Evolutionary conservation across 2,329 filamentous ascomycete species (phyloP), one percentile per base, ranked within the genome.

Genomic region (Colletotrichum caudatum): DNA sequence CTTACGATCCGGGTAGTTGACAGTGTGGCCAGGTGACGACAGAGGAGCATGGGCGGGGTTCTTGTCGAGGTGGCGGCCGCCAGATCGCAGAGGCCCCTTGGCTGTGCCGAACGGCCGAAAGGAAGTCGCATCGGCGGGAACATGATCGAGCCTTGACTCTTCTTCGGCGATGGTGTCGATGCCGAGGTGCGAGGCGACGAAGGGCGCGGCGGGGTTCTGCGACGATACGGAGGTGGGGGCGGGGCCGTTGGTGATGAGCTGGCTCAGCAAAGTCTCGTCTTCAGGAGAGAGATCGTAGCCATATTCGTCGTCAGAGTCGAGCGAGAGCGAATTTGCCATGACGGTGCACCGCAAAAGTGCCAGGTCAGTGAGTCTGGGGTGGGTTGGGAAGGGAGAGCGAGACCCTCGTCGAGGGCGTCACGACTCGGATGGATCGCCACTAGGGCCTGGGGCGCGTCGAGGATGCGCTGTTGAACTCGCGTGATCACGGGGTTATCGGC

Each of bases 1-100:
- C 86, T 77, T 80, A 91, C 89, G 79, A 82, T 88, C 84, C 77
- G 88, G 84, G 80, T 88, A 88, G 74, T 73, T 72, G 78, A 86
- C 75, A 70, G 78, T 72, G 64, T 76, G 64, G 54, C 73, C 50
- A 54, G 74, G 68, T 14, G 72, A 39, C 63, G 72, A 53, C 33
- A 75, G 69, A 5, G 76, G 41, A 8, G 70, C 57, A 35, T 71
- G 66, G 62, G 16, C 39, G 46, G 14, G 44, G 48, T 66, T 59
- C 73, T 74, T 76, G 41, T 53, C 62, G 23, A 29, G 29, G 29
- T 58, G 61, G 33, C 44, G 46, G 11, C 23, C 48, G 8, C 41
- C 33, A 53, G 58, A 5, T 35, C 35, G 61, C 20, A 59, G 4
- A 16, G 69, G 46, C 2, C 56, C 20, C 37, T 72, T 71, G 41